Base-by-base conservation (phyloP, 1,284 basidiomycete species). In the Papiliotrema terrestris region DNA sequence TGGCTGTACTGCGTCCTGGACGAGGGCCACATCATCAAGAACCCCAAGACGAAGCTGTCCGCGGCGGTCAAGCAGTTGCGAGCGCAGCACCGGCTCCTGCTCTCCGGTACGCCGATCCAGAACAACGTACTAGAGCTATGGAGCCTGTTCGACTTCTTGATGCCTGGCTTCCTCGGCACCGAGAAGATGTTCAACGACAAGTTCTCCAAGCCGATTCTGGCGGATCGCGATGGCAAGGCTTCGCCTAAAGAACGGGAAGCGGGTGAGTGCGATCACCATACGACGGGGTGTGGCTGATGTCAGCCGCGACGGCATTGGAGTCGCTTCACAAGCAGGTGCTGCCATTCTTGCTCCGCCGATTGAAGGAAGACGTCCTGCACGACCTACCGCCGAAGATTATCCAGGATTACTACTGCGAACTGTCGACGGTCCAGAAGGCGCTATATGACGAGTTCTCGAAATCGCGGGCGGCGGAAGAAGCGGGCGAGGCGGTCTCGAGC, bases 321-420 rank as follows among this genome's bases (percentile, higher is more conserved):
- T 91, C 94, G 1, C 76, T 99, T 49, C 96, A 98, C 76, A 98
- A 98, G 78, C 96, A 99, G 81, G 95, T 98, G 26, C 79, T 98
- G n/a, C 96, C 96, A 0, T 99, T 99, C 84, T 79, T 99, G 29
- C 82, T 99, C 26, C 89, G 96, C 49, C 86, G 96, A 20, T 79
- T 99, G 67, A 99, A 99, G 74, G 96, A 99, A 76, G 94, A 99
- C 69, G 96, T 98, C 22, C 80, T 99, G 57, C 80, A 92, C 65
- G 96, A 99, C 72, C 81, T 99, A 2, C 96, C 96, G 0, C 96
- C 96, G 2, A 98, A 99, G 80, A 99, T 99, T 74, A 98, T 99
- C 60, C 96, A 99, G 77, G 96, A 99, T 73, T 98, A 98, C 75
- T 96, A 98, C 71, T 98, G 95, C 80, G 95, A 98, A 69, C 82